Conservation (phyloP, 2,329 filamentous ascomycete genomes). For the Nigrospora sphaerica region DNA sequence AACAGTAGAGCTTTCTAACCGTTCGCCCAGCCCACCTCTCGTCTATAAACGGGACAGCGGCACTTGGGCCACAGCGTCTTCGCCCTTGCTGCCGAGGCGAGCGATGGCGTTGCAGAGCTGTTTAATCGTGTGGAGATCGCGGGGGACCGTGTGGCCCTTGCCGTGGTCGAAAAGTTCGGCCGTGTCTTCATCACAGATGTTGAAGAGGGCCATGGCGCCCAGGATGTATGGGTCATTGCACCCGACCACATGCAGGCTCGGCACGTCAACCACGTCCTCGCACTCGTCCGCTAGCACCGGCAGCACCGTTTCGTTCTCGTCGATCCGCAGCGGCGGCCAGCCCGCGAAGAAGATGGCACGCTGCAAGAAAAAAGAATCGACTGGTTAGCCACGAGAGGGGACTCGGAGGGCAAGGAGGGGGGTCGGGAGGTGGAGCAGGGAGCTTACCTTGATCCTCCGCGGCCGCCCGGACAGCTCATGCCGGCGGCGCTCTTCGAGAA, state of each 20-base stretch:
- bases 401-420: too few species aligned
- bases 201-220: conserved; percentile 30
- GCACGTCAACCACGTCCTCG: conserved; percentile 29
- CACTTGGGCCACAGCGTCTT: too few species aligned
- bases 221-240: conserved; percentile 30
- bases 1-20: too few species aligned
- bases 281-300: conserved; percentile 27
- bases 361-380: conserved; percentile 17
- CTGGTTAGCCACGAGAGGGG: background rate
- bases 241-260: conserved; percentile 32
- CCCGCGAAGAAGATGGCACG: conserved; percentile 38
- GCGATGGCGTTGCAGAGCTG: conserved; percentile 18
- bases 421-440: background rate
- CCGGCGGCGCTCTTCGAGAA: conserved; percentile 1
- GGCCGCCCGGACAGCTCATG: conserved; percentile 20
- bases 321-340: conserved; percentile 29
- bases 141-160: conserved; percentile 32
- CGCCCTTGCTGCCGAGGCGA: too few species aligned
- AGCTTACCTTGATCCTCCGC: conserved; percentile 26
- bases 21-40: too few species aligned
- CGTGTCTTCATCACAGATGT: conserved; percentile 31
- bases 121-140: conserved; percentile 20
- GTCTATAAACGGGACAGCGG: too few species aligned
- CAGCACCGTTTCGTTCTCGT: conserved; percentile 12
- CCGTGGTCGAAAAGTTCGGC: conserved; percentile 35